Percentiles rank a stretch among this genome's conserved stretches.
These are phyloP conservation scores for Fusarium sororula DNA, from an alignment of 2,329 filamentous ascomycete species.

Conservation along the genomic window DNA sequence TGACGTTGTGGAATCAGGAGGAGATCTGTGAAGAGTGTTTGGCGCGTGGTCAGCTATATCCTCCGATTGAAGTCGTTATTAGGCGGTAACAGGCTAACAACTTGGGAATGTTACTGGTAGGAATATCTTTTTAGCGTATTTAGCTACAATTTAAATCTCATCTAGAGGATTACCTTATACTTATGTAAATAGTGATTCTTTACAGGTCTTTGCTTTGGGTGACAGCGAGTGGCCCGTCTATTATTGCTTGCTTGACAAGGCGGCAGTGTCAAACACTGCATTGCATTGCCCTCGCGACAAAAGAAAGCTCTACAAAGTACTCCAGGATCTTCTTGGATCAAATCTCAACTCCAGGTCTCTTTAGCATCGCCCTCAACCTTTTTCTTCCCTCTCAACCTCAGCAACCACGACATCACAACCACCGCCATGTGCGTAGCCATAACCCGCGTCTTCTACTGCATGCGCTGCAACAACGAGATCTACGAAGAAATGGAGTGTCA, in stretches of 20 bases:
- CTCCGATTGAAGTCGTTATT: not conserved
- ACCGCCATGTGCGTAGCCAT: not conserved
- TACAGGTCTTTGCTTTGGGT: no score
- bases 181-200: not conserved
- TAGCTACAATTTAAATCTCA: not conserved
- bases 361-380: not conserved
- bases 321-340: accelerated
- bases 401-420: not conserved
- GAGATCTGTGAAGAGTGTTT: not conserved
- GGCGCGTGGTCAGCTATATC: not conserved
- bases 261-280: not conserved
- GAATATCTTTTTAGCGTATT: not conserved
- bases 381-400: no score
- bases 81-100: not conserved
- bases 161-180: no score
- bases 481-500: not conserved
- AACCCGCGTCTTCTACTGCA: not conserved
- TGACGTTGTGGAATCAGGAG: not conserved
- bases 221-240: accelerated
- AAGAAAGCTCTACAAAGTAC: accelerated
- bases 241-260: not conserved
- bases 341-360: accelerated
- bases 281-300: not conserved
- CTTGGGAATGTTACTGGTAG: accelerated
- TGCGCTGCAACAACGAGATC: not conserved